Percentiles rank a stretch among this genome's conserved stretches.
Conservation (phyloP, 176 grass and related monocot species). For the Hyparrhenia diplandra region DNA sequence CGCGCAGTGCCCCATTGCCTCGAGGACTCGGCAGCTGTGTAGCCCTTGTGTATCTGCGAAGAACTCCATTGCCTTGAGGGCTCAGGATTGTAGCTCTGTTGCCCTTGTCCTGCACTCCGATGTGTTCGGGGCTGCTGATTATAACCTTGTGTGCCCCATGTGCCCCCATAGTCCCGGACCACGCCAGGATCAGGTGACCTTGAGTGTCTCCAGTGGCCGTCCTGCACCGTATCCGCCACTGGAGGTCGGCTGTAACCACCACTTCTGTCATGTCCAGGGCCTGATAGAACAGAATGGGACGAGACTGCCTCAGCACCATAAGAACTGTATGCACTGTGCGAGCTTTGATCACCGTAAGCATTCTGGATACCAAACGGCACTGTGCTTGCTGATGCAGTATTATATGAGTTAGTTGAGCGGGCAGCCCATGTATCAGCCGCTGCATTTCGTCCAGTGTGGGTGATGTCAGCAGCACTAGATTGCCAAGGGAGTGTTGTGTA, state of each 20-base stretch:
- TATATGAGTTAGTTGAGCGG: conserved; percentile 12
- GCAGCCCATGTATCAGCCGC: conserved; percentile 32
- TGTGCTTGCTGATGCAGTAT: conserved; percentile 8
- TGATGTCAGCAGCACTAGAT: conserved; percentile 10
- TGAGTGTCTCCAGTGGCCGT: background rate
- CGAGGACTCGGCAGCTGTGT: conserved; percentile 18
- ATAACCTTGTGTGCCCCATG: background rate
- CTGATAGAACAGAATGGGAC: conserved; percentile 8
- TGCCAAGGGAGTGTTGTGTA: conserved; percentile 39
- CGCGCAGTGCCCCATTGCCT: background rate
- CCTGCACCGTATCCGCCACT: background rate
- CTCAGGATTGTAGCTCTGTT: conserved; percentile 21
- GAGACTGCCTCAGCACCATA: background rate
- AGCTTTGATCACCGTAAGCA: conserved; percentile 33
- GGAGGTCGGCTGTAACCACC: background rate
- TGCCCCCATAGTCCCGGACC: conserved; percentile 23
- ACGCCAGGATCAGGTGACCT: conserved; percentile 38
- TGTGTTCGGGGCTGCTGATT: conserved; percentile 1
- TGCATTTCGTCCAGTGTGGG: background rate
- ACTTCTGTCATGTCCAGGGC: conserved; percentile 18
- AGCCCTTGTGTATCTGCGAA: background rate
- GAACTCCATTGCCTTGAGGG: conserved; percentile 17
- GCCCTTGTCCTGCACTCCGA: background rate
- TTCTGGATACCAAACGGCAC: conserved; percentile 26
- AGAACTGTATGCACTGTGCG: conserved; percentile 15